These are phyloP conservation scores for Climacium dendroides DNA, from an alignment of 225 moss, liverwort and hornwort genomes.

Conservation along the genomic window DNA sequence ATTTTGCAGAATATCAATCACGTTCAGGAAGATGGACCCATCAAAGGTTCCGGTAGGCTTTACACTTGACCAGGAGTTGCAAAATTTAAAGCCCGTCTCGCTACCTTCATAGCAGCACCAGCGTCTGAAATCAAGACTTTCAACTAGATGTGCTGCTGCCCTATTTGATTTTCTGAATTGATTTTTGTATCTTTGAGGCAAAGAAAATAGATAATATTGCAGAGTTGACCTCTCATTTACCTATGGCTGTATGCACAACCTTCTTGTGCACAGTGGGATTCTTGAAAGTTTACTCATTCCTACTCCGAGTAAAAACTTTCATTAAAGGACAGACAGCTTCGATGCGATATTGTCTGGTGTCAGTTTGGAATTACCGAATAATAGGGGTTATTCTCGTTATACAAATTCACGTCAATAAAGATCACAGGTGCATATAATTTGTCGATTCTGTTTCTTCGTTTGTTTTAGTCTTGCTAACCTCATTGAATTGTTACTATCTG, in stretches of 20 bases:
- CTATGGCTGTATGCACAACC: not conserved
- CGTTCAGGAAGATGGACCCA: constrained; percentile 87
- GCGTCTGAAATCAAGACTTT: not conserved
- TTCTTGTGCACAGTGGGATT: not conserved
- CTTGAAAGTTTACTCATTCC: not conserved
- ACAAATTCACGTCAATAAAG: not conserved
- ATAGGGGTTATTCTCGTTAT: not conserved
- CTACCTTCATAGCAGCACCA: not conserved
- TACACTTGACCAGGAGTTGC: constrained; percentile 15
- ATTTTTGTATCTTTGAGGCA: not conserved
- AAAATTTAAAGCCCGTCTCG: constrained; percentile 1
- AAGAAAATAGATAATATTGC: not conserved
- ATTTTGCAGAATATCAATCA: constrained; percentile 66
- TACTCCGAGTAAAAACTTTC: not conserved
- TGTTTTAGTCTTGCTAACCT: not conserved
- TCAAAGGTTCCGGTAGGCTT: constrained; percentile 45
- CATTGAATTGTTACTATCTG: not conserved
- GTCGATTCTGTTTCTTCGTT: not conserved
- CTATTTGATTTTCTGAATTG: not conserved
- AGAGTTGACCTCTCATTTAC: not conserved
- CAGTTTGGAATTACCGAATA: not conserved
- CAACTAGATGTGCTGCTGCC: not conserved
- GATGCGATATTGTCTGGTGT: not conserved
- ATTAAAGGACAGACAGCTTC: not conserved
- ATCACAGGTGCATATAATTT: not conserved